These are phyloP conservation scores for Irpex rosettiformis DNA, from an alignment of 1,284 basidiomycete species.

Conservation along the genomic window DNA sequence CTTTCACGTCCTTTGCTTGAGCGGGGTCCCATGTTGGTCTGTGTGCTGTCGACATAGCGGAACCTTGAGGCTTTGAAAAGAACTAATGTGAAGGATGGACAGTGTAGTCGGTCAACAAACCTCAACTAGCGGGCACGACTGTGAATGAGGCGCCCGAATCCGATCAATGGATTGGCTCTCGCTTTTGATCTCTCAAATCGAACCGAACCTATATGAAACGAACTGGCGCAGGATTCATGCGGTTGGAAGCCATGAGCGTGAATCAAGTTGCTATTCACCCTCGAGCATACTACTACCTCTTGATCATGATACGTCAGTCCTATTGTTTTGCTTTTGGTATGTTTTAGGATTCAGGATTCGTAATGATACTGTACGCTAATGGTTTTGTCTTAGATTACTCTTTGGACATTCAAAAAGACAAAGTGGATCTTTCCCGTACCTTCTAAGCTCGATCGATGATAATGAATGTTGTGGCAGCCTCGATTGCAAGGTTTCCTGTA, in stretches of 20 bases:
- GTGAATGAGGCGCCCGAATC: no score
- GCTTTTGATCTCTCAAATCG: no score
- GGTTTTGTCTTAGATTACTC: no score
- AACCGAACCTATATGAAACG: no score
- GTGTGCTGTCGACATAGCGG: conserved; percentile 77
- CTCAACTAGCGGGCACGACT: no score
- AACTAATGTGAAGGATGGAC: background rate
- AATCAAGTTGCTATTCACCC: background rate
- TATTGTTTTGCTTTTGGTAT: background rate
- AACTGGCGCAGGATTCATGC: no score
- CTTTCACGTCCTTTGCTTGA: conserved; percentile 82
- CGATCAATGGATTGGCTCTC: no score
- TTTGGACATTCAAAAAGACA: background rate
- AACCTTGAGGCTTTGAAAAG: background rate
- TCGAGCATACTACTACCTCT: background rate
- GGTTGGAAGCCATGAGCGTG: no score
- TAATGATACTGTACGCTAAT: background rate
- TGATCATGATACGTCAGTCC: background rate
- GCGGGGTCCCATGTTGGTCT: conserved; percentile 89
- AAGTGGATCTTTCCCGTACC: background rate
- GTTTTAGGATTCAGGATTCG: background rate
- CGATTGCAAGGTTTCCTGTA: conserved; percentile 1
- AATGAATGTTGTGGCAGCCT: background rate
- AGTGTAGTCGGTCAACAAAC: background rate
- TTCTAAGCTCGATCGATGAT: background rate